phyloP scores from a whole-genome alignment of 495 filamentous ascomycete genomes.

The Bacidia gigantensis region DNA sequence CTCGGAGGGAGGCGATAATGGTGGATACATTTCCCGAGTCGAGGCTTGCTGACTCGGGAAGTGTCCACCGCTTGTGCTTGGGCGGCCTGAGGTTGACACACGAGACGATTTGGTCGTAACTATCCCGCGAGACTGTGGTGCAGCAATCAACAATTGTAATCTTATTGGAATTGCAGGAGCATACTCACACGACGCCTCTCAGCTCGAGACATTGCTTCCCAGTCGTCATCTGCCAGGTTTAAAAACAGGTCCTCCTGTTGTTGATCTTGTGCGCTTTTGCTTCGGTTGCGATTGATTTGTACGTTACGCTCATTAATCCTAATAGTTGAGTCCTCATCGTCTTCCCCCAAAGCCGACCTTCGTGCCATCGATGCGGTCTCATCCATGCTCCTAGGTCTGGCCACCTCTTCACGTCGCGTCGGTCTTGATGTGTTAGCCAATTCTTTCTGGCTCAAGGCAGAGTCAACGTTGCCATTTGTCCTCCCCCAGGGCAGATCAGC shows the following conservation, averaged over 20 bases:
- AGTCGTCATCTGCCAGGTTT: slow-evolving; percentile 41
- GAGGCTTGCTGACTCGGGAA: slow-evolving; percentile 3
- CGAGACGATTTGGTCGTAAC: slow-evolving; percentile 25
- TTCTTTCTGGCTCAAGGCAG: slow-evolving; percentile 1
- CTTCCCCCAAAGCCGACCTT: slow-evolving; percentile 5
- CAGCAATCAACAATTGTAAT: slow-evolving; percentile 4
- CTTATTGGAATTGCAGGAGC: slow-evolving; percentile 24
- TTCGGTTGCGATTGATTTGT: slow-evolving; percentile 9
- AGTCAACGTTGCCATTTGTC: slow-evolving; percentile 4
- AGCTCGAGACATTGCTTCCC: slow-evolving; percentile 32
- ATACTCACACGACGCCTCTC: slow-evolving; percentile 17
- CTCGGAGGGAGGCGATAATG: slow-evolving; percentile 6
- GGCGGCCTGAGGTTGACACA: slow-evolving; percentile 28
- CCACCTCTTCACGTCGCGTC: background rate
- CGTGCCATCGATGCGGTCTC: background rate
- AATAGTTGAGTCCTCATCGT: slow-evolving; percentile 20
- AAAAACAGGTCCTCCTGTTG: slow-evolving; percentile 48
- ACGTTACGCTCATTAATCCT: slow-evolving; percentile 19
- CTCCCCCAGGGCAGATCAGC: slow-evolving; percentile 12
- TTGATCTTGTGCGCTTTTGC: slow-evolving; percentile 16
- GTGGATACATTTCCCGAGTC: background rate
- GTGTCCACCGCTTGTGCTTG: slow-evolving; percentile 21
- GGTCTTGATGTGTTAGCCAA: background rate
- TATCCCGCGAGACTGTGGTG: slow-evolving; percentile 12
- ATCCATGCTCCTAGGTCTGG: background rate